Base-by-base conservation (phyloP, 176 grass and related monocot genomes). In the Eragrostis curvula region DNA sequence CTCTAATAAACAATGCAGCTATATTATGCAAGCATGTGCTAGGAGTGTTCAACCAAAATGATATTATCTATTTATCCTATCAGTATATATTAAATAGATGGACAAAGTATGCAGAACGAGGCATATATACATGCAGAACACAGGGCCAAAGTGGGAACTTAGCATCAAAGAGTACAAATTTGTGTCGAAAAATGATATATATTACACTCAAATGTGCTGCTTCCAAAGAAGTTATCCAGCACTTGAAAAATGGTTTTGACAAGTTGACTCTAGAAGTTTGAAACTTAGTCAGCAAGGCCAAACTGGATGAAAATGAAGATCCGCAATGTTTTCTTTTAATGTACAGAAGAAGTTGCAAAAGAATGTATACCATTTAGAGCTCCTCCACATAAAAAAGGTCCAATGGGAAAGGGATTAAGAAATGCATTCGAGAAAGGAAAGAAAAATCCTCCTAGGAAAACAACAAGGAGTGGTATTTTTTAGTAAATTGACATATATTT, bases 211-310 rank as follows among this genome's bases (percentile, higher is more conserved):
- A 59, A 53, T 74, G 71, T 53, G 28, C 28, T 18, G 14, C 3
- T 21, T 73, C 70, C 6, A 5, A 73, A 52, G 5, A 73, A 0
- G 70, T 32, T 12, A 24, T 73, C 29, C 47, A 74, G 4, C 9
- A 74, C 49, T 74, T 74, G 49, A 18, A 74, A 6, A 18, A 13
- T 39, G 28, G 30, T 50, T 55, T 74, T 12, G 71, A 57, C 8
- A 56, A 74, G 18, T 32, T 74, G 29, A 50, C 71, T 57, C 8
- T 55, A 56, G 71, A 74, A 74, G 50, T 74, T 5, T 29, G 57
- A 13, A 36, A 57, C 36, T 57, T 74, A 56, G 3, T 74, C 10
- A 57, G 71, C 47, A 3, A 73, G 15, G 3, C 21, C 12, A 73
- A 51, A 8, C 9, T 73, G 23, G 17, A 57, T 75, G 52, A 59